phyloP scores from a whole-genome alignment of 352 stramenopile genomes.

The Pythium plurisporium region DNA sequence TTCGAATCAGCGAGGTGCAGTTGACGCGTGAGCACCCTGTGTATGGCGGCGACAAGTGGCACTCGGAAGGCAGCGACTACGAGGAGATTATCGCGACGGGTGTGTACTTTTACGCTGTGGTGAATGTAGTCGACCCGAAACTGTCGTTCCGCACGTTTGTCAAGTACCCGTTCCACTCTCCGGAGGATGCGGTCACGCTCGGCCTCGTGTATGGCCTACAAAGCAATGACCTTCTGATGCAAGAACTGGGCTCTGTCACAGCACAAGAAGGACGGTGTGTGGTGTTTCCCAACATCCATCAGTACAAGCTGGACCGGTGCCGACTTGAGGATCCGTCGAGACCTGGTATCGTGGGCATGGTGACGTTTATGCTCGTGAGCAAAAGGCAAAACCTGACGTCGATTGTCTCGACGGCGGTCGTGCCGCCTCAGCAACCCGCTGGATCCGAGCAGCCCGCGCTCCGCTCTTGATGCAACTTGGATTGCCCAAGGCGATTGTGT shows the following conservation, averaged over 20 bases:
- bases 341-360: conserved; percentile 23
- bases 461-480: neutral
- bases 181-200: conserved; percentile 12
- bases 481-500: neutral
- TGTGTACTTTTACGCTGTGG: conserved; percentile 26
- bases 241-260: conserved; percentile 17
- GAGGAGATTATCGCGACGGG: conserved; percentile 31
- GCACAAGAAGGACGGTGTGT: conserved; percentile 17
- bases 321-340: conserved; percentile 18
- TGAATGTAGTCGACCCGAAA: conserved; percentile 25
- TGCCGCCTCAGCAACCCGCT: neutral
- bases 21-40: conserved; percentile 26
- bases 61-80: conserved; percentile 21
- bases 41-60: conserved; percentile 23
- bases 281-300: conserved; percentile 30
- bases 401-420: neutral
- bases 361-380: conserved; percentile 11
- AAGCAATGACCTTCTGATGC: neutral
- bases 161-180: neutral
- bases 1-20: conserved; percentile 26
- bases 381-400: neutral
- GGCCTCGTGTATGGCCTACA: conserved; percentile 10
- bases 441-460: neutral
- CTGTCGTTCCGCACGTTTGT: conserved; percentile 24
- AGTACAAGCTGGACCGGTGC: conserved; percentile 27